Evolutionary conservation across 2,329 filamentous ascomycete genomes (phyloP), one percentile per base, ranked within the genome.

Genomic region (Paramyrothecium roridum): DNA sequence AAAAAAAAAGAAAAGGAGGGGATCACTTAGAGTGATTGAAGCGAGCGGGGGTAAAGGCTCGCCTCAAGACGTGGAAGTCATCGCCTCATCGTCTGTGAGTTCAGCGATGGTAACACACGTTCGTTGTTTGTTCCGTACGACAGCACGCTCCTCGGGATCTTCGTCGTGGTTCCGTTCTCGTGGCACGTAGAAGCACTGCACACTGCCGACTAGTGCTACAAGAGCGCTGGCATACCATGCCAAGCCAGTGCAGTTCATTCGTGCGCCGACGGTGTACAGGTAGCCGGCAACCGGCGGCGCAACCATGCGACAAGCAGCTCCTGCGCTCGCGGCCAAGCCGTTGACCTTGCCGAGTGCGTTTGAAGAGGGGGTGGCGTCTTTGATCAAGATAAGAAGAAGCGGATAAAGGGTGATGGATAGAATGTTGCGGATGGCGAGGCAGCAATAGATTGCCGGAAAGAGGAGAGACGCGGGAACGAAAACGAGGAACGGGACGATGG

Each of bases 341-440:
- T 89, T 89, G 62, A 89, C 81, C 62, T 80, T 85, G 52, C 86
- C 86, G 43, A 88, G 73, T 8, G 84, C 79, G 46, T 73, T 74
- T 8, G 76, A 72, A 33, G 75, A 78, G 2, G 84, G 83, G 1
- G 83, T 86, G 2, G 84, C 83, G 64, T 88, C 83, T 70, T 88
- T 88, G 75, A 89, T 81, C 33, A 88, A 74, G 61, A 89, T 88
- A 48, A 89, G 75, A 40, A 88, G 77, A 6, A 87, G 75, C 2
- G 85, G 86, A 64, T 87, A 88, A n/a, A 86, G 74, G 53, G 85
- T 76, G 63, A 88, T 87, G 48, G 80, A 81, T 40, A 86, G 74
- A 16, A 86, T 64, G 62, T 87, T 87, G 53, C 85, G 80, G 43
- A 88, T 66, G 0, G 80, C 70, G 54, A 86, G 71, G 62, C 79